Percentiles rank a stretch among this genome's conserved stretches.
These are phyloP conservation scores for Aspergillus caelatus DNA, from an alignment of 2,329 filamentous ascomycete genomes.

Conservation along the genomic window DNA sequence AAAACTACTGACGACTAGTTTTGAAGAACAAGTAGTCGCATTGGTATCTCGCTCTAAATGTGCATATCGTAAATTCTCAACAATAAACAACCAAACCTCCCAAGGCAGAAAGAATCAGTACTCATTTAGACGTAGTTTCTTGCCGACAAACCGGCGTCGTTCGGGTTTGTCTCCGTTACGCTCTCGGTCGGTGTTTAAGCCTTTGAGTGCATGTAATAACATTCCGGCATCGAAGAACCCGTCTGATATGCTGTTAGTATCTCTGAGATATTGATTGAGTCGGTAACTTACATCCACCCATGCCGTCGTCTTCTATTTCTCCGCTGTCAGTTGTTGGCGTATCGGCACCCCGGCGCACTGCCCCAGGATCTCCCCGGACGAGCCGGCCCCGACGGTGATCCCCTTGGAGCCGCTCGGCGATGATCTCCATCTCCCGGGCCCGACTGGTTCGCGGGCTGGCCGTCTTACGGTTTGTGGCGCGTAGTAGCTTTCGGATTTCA, in stretches of 20 bases:
- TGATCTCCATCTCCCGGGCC: slow-evolving; percentile 62
- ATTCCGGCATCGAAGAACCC: slow-evolving; percentile 98
- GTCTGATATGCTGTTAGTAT: slow-evolving; percentile 58
- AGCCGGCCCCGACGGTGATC: slow-evolving; percentile 70
- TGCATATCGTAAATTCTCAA: neutral
- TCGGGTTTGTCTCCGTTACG: slow-evolving; percentile 39
- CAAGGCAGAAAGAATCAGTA: slow-evolving; percentile 33
- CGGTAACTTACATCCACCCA: slow-evolving; percentile 84
- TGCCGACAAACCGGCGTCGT: slow-evolving; percentile 48
- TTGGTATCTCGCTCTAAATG: slow-evolving; percentile 5
- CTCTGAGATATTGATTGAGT: neutral
- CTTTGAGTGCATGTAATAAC: slow-evolving; percentile 84
- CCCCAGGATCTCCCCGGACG: slow-evolving; percentile 60
- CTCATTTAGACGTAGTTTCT: slow-evolving; percentile 52
- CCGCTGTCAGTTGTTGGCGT: slow-evolving; percentile 71
- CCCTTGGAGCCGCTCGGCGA: slow-evolving; percentile 43
- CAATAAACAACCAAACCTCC: neutral
- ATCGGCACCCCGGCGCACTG: slow-evolving; percentile 53
- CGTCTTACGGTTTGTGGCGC: slow-evolving; percentile 65
- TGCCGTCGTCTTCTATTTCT: slow-evolving; percentile 77
- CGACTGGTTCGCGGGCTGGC: slow-evolving; percentile 57
- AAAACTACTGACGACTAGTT: neutral
- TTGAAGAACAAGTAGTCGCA: slow-evolving; percentile 1
- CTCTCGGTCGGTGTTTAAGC: slow-evolving; percentile 43
- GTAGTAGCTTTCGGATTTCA: slow-evolving; percentile 82